Conservation (phyloP, 768 basidiomycete species). For the Boletus edulis region DNA sequence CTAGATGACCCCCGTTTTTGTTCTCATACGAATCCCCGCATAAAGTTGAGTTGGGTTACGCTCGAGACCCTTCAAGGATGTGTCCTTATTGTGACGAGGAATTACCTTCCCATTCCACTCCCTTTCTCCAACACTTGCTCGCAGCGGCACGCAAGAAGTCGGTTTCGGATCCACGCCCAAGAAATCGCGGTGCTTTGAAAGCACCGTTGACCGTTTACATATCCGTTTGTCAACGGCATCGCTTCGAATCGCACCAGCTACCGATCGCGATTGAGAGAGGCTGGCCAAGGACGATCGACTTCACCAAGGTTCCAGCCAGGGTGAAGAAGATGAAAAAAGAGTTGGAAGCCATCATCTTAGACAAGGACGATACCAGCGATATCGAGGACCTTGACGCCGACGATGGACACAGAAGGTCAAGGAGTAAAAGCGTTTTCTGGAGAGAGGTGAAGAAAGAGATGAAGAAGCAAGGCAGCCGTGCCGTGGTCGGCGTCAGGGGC, state of each 20-base stretch:
- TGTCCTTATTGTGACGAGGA: conserved; percentile 82
- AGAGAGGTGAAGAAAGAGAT: conserved; percentile 60
- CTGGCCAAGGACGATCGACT: conserved; percentile 77
- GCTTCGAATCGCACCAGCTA: conserved; percentile 69
- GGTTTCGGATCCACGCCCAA: conserved; percentile 56
- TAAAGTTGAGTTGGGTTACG: conserved; percentile 50
- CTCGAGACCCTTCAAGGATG: conserved; percentile 60
- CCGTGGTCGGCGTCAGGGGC: conserved; percentile 63
- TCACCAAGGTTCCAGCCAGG: conserved; percentile 50
- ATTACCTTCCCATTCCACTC: conserved; percentile 62
- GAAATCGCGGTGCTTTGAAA: conserved; percentile 64
- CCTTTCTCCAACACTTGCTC: conserved; percentile 54
- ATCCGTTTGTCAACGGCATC: conserved; percentile 72
- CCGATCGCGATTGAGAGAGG: conserved; percentile 69
- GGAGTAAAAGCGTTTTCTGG: conserved; percentile 63
- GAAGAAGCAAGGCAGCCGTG: conserved; percentile 61
- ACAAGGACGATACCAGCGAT: conserved; percentile 33
- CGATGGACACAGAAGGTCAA: conserved; percentile 19
- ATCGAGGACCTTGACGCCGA: conserved; percentile 12
- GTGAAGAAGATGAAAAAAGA: conserved; percentile 48
- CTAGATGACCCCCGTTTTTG: neutral
- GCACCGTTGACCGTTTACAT: conserved; percentile 54
- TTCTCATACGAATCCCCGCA: neutral
- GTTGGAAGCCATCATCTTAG: conserved; percentile 52
- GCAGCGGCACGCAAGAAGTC: conserved; percentile 52